phyloP scores from a whole-genome alignment of 164 flowering plant genomes.

The Santalum album region DNA sequence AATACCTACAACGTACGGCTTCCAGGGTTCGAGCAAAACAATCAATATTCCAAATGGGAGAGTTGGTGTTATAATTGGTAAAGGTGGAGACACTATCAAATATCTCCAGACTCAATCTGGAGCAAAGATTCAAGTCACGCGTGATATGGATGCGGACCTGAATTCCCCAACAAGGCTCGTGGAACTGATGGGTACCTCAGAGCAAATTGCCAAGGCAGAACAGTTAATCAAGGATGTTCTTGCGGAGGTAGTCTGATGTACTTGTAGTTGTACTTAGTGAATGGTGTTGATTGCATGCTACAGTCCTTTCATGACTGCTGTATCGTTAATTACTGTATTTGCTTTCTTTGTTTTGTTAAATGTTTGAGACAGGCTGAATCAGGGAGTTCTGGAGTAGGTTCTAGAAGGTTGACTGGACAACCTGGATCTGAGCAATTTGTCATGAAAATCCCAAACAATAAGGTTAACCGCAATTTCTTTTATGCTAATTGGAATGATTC shows the following conservation, averaged over 20 bases:
- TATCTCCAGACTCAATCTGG: constrained; percentile 92
- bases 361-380: constrained; percentile 55
- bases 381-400: constrained; percentile 59
- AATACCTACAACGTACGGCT: constrained; percentile 43
- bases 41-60: constrained; percentile 90
- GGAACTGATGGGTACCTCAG: constrained; percentile 87
- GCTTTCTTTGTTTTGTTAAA: no score
- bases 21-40: constrained; percentile 67
- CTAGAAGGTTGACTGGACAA: constrained; percentile 49
- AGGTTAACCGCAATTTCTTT: constrained; percentile 37
- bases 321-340: no score
- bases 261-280: no score
- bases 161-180: constrained; percentile 52
- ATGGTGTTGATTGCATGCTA: no score
- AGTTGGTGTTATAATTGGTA: constrained; percentile 98
- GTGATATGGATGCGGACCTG: constrained; percentile 91
- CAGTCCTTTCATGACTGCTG: no score
- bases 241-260: constrained; percentile 51
- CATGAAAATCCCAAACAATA: constrained; percentile 64
- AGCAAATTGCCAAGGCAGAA: constrained; percentile 82
- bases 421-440: constrained; percentile 51
- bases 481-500: background rate
- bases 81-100: constrained; percentile 93
- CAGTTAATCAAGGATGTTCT: constrained; percentile 80
- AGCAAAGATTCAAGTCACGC: constrained; percentile 93